phyloP scores from a whole-genome alignment of 164 flowering plant genomes.

The Euptelea pleiosperma region DNA sequence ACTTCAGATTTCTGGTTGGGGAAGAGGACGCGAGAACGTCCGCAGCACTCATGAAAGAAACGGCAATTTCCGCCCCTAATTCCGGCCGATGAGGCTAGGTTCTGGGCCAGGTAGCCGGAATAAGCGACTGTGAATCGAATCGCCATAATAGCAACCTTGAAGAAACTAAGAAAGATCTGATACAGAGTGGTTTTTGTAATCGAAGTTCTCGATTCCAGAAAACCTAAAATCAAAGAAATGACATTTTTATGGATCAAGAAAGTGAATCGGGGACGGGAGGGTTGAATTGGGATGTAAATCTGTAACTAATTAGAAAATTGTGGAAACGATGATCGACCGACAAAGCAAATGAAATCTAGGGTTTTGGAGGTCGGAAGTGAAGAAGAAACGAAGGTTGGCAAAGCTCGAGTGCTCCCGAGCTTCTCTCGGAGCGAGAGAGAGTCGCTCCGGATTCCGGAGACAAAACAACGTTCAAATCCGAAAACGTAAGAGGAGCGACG shows the following conservation, averaged over 20 bases:
- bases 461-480: too few species aligned
- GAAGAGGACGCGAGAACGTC: constrained; percentile 32
- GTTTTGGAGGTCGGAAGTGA: too few species aligned
- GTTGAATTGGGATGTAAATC: constrained; percentile 26
- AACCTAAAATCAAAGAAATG: constrained; percentile 20
- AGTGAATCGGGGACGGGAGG: constrained; percentile 18
- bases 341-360: background rate
- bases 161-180: constrained; percentile 24
- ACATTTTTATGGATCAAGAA: constrained; percentile 23
- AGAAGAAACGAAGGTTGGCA: too few species aligned
- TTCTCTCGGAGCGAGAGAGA: too few species aligned
- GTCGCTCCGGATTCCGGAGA: too few species aligned
- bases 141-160: constrained; percentile 47
- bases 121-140: constrained; percentile 49
- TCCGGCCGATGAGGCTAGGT: constrained; percentile 42
- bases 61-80: constrained; percentile 31
- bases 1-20: constrained; percentile 30
- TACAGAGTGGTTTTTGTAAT: constrained; percentile 21
- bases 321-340: background rate
- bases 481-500: too few species aligned
- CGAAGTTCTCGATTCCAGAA: constrained; percentile 4
- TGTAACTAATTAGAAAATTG: background rate
- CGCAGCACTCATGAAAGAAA: constrained; percentile 42
- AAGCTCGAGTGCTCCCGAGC: too few species aligned
- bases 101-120: constrained; percentile 62